phyloP scores from a whole-genome alignment of 441 rosid genomes.

The Jatropha podagrica region DNA sequence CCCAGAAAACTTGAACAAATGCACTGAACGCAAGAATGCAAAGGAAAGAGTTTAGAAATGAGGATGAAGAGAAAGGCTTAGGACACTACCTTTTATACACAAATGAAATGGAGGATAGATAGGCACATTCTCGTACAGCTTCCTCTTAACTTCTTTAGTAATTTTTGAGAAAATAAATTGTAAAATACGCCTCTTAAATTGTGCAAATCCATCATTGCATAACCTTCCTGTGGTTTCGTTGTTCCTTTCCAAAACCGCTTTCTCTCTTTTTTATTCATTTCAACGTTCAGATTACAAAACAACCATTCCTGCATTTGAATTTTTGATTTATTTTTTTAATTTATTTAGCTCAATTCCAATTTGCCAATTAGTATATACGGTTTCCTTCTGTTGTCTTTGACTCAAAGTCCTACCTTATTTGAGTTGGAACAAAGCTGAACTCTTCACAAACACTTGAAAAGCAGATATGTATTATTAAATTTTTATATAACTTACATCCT shows the following conservation, averaged over 20 bases:
- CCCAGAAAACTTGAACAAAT: not conserved
- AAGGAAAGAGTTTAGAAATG: not conserved
- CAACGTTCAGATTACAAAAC: not conserved
- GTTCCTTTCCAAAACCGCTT: conserved; percentile 42
- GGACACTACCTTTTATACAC: conserved; percentile 25
- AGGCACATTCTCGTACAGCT: not conserved
- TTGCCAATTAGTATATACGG: no score
- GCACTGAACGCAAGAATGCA: conserved; percentile 17
- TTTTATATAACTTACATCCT: no score
- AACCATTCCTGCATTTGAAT: no score
- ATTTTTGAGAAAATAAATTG: not conserved
- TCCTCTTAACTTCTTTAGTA: not conserved
- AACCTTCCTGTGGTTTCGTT: conserved; percentile 34
- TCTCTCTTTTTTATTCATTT: not conserved
- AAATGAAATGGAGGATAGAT: not conserved
- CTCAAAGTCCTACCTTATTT: no score
- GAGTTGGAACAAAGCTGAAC: no score
- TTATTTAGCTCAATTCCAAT: not conserved
- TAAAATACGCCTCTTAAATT: not conserved
- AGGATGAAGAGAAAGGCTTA: conserved; percentile 21
- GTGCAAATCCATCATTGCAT: conserved; percentile 13
- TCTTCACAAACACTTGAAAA: no score
- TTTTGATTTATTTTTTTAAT: no score
- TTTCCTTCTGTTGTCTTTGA: no score
- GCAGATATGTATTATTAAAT: no score